These are phyloP conservation scores for Talaromyces trachyspermus DNA, from an alignment of 495 filamentous ascomycete species.

Conservation along the genomic window DNA sequence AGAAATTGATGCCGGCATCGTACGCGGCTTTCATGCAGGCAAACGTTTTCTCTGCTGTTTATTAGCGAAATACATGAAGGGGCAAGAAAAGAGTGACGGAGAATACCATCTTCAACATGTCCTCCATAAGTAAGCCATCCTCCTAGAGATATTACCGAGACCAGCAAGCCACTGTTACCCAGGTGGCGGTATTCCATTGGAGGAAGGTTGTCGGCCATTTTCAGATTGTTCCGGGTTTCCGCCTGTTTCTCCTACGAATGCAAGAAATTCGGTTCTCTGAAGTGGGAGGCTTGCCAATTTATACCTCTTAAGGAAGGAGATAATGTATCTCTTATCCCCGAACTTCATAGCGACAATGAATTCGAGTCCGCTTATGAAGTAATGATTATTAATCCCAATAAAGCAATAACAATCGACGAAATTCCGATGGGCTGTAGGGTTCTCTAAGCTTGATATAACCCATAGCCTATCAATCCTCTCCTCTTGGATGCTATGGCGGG, in stretches of 20 bases:
- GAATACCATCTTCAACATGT: slow-evolving; percentile 58
- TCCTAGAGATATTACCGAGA: slow-evolving; percentile 66
- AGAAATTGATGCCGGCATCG: slow-evolving; percentile 69
- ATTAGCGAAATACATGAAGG: too few relatives aligned
- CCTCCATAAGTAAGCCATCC: slow-evolving; percentile 76
- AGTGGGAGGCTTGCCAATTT: background rate
- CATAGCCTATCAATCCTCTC: too few relatives aligned
- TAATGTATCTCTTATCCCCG: too few relatives aligned
- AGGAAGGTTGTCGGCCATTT: slow-evolving; percentile 30
- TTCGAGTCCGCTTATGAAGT: too few relatives aligned
- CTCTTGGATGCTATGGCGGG: too few relatives aligned
- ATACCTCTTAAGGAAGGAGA: too few relatives aligned
- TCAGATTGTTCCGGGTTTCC: background rate
- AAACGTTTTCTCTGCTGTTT: slow-evolving; percentile 59
- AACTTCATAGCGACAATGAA: too few relatives aligned
- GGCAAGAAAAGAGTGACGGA: too few relatives aligned
- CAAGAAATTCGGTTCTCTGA: background rate
- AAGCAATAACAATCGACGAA: too few relatives aligned
- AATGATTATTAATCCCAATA: too few relatives aligned
- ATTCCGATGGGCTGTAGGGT: too few relatives aligned
- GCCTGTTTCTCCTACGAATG: background rate
- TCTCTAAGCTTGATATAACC: too few relatives aligned
- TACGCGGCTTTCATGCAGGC: slow-evolving; percentile 70
- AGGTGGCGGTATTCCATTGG: slow-evolving; percentile 71
- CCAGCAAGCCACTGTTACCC: slow-evolving; percentile 66